Conservation (phyloP, 108 stramenopile species). For the Discostella stelligeroides region DNA sequence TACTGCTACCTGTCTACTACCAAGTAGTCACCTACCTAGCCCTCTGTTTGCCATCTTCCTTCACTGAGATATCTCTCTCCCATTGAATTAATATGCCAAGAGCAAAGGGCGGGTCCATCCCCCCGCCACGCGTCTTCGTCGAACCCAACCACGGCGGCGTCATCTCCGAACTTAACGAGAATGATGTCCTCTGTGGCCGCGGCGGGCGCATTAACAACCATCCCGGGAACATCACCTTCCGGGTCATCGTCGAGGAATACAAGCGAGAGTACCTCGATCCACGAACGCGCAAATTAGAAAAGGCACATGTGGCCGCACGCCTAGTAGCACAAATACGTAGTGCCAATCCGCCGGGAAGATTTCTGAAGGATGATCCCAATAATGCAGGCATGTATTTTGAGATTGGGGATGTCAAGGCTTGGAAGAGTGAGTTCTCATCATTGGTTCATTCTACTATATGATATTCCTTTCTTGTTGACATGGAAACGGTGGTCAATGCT, state of each 20-base stretch:
- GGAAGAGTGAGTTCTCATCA: slow-evolving; percentile 42
- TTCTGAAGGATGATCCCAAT: slow-evolving; percentile 54
- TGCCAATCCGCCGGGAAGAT: slow-evolving; percentile 54
- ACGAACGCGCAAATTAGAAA: slow-evolving; percentile 46
- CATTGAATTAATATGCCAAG: too few relatives aligned
- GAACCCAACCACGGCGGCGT: slow-evolving; percentile 24
- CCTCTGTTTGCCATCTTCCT: too few relatives aligned
- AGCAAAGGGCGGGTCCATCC: slow-evolving; percentile 32
- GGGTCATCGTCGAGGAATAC: slow-evolving; percentile 47
- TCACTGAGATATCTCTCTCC: too few relatives aligned
- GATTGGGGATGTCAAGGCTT: slow-evolving; percentile 57
- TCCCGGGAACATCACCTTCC: slow-evolving; percentile 54
- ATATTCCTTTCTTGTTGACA: not conserved
- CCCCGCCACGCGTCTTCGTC: slow-evolving; percentile 24
- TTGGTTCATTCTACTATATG: not conserved
- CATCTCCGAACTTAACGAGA: slow-evolving; percentile 39
- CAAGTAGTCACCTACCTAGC: too few relatives aligned
- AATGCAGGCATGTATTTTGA: slow-evolving; percentile 51
- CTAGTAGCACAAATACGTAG: slow-evolving; percentile 51
- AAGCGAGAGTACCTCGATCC: slow-evolving; percentile 53
- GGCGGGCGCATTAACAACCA: slow-evolving; percentile 62
- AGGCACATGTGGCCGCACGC: slow-evolving; percentile 48
- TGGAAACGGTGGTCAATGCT: too few relatives aligned
- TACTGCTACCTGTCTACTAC: too few relatives aligned
- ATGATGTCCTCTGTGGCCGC: slow-evolving; percentile 52